phyloP scores from a whole-genome alignment of 2,329 filamentous ascomycete species.

The Colletotrichum camelliae region DNA sequence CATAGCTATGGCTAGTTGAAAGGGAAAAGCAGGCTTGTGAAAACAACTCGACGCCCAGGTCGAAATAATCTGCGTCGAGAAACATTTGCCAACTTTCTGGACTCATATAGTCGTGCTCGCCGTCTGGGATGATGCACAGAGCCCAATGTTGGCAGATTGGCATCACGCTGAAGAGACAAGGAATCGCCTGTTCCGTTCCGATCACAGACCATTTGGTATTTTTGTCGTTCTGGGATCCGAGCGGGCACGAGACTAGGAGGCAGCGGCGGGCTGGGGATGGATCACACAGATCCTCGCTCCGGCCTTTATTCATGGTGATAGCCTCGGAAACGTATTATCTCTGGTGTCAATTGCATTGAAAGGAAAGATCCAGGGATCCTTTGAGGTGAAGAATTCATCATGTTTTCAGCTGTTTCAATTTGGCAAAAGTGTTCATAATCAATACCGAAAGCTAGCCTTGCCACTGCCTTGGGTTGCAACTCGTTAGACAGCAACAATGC shows the following conservation, averaged over 20 bases:
- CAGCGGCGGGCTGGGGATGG: neutral
- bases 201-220: neutral
- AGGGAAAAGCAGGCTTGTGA: too few species aligned
- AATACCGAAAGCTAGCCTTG: neutral
- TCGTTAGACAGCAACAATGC: neutral
- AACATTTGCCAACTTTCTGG: neutral
- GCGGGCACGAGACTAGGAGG: neutral
- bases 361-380: neutral
- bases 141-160: neutral
- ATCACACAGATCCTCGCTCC: neutral
- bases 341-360: neutral
- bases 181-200: neutral
- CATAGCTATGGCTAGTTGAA: too few species aligned
- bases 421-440: neutral
- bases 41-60: too few species aligned
- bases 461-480: neutral
- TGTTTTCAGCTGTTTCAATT: neutral
- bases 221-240: neutral
- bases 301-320: neutral
- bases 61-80: neutral
- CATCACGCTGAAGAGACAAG: neutral
- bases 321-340: neutral
- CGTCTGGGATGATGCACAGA: neutral
- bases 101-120: neutral
- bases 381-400: neutral